Base-by-base conservation (phyloP, 1,284 basidiomycete species). In the Ceratobasidium sp. region DNA sequence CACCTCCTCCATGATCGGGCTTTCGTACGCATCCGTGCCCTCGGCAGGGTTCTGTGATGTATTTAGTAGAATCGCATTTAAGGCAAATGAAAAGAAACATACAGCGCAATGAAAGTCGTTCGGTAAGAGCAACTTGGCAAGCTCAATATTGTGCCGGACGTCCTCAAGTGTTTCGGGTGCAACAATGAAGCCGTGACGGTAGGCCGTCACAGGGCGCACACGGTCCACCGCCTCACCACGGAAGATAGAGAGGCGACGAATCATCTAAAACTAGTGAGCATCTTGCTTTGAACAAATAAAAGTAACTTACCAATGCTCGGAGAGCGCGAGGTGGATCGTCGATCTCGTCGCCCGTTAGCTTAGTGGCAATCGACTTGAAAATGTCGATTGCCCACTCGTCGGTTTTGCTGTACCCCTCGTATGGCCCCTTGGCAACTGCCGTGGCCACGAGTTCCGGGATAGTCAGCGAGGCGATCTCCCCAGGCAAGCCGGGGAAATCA, bases 391-490 rank as follows among this genome's bases (percentile, higher is more conserved):
- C 55, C 55, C 55, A 58, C n/a, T 23, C 2, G n/a, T 58, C 23
- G 15, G 5, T 58, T 10, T 10, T 64, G 20, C 42, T 44, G 28
- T 10, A 28, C 9, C 13, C 33, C 18, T 75, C 60, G 26, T 75
- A 75, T 2, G 72, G 15, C 3, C 72, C 72, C 39, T 26, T 3
- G 33, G 72, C 26, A 1, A 46, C n/a, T 10, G 61, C 60, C 0
- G 26, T 39, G 2, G 33, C 61, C 2, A 75, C 12, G 0, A 75
- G 33, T 9, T 75, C 49, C 2, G 72, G 72, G n/a, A 75, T 64
- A 1, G 72, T 49, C 0, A 66, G 39, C 0, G 46, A 56, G 6
- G 72, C 49, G 39, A 75, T 75, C 1, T 33, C 33, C 18, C 61
- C 20, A 2, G 40, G 58, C 12, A 66, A 23, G 20, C 72, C 49